Evolutionary conservation across 768 basidiomycete genomes (phyloP).

Genomic region (Rhodotorula graminis): DNA sequence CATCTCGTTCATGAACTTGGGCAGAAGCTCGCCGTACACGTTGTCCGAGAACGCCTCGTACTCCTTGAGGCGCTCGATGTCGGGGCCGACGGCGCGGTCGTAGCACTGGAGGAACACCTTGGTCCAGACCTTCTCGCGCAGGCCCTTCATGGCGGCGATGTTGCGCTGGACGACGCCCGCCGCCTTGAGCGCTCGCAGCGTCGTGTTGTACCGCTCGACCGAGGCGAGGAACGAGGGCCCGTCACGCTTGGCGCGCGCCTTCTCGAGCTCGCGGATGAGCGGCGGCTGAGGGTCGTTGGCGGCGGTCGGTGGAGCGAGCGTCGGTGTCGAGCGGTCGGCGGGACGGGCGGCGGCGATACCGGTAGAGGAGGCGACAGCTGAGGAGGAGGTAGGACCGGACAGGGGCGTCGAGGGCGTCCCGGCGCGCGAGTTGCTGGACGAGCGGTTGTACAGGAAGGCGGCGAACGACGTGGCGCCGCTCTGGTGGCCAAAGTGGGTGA

Average conservation of each 20-base stretch:
- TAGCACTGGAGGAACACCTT: conserved; percentile 86
- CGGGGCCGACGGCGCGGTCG: conserved; percentile 85
- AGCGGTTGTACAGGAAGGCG: conserved; percentile 29
- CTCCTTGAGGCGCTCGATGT: conserved; percentile 69
- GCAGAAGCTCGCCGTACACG: conserved; percentile 86
- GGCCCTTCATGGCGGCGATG: conserved; percentile 46
- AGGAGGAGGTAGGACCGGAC: no score
- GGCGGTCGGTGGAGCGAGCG: neutral
- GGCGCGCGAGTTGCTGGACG: conserved; percentile 22
- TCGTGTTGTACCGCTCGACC: conserved; percentile 32
- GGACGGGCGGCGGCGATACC: neutral
- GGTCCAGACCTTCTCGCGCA: conserved; percentile 65
- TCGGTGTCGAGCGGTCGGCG: neutral
- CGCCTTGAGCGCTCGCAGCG: conserved; percentile 28
- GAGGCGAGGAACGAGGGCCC: conserved; percentile 37
- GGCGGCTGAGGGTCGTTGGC: neutral
- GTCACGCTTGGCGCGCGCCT: conserved; percentile 31
- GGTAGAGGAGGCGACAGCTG: neutral
- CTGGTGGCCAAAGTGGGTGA: conserved; percentile 33
- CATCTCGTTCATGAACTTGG: conserved; percentile 51
- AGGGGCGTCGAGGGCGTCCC: conserved; percentile 4
- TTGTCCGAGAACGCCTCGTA: conserved; percentile 75
- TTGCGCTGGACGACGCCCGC: conserved; percentile 30
- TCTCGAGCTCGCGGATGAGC: conserved; percentile 37
- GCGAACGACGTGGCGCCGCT: conserved; percentile 22